Conservation (phyloP, 768 basidiomycete species). For the Paxillus involutus region DNA sequence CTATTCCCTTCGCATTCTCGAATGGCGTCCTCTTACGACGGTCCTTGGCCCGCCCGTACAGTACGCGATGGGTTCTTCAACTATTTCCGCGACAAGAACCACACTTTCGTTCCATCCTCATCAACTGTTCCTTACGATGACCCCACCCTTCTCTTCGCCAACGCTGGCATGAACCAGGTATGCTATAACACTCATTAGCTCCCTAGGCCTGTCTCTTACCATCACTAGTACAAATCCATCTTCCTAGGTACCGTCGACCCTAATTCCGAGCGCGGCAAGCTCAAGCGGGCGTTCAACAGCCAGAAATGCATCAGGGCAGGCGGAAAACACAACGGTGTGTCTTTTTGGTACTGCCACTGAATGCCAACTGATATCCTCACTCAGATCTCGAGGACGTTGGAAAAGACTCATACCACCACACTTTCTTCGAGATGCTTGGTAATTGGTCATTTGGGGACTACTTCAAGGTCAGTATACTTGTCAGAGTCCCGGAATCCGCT, state of each 20-base stretch:
- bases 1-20: conserved; percentile 6
- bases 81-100: conserved; percentile 77
- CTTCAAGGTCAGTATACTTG: conserved; percentile 75
- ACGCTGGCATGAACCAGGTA: conserved; percentile 97
- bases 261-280: conserved; percentile 83
- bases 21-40: conserved; percentile 31
- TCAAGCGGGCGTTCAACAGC: conserved; percentile 92
- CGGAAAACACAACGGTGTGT: conserved; percentile 94
- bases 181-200: conserved; percentile 7
- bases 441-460: conserved; percentile 99
- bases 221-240: conserved; percentile 84
- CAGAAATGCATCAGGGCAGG: conserved; percentile 99
- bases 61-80: conserved; percentile 90
- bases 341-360: neutral
- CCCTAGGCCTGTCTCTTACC: conserved; percentile 5
- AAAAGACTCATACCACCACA: conserved; percentile 97
- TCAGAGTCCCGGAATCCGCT: neutral
- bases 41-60: conserved; percentile 75
- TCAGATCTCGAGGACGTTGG: conserved; percentile 98
- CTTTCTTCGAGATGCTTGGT: conserved; percentile 99
- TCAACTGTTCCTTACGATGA: conserved; percentile 96
- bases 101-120: conserved; percentile 89
- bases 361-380: conserved; percentile 1
- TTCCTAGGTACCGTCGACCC: conserved; percentile 99
- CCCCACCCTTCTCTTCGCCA: conserved; percentile 95